Conservation (phyloP, 768 basidiomycete species). For the Kockovaella imperatae region DNA sequence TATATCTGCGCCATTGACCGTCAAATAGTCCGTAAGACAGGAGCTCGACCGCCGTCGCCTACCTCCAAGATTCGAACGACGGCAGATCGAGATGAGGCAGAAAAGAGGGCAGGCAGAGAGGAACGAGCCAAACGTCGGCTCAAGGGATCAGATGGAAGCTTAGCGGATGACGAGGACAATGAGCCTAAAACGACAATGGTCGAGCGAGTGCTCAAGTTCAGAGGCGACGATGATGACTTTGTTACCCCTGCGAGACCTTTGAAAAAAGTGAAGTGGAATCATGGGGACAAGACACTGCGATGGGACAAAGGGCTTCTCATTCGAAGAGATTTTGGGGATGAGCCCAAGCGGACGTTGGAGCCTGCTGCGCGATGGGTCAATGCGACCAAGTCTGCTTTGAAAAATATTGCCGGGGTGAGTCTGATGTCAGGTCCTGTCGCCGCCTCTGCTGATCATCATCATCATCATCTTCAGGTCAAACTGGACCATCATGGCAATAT, state of each 20-base stretch:
- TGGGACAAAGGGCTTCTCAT: conserved; percentile 44
- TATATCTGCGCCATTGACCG: conserved; percentile 43
- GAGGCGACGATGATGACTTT: conserved; percentile 42
- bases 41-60: conserved; percentile 38
- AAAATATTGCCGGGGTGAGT: background rate
- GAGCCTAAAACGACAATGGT: background rate
- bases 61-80: conserved; percentile 39
- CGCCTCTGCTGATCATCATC: background rate
- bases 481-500: conserved; percentile 41
- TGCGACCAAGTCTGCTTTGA: background rate
- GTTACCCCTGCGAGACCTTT: conserved; percentile 29
- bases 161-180: background rate
- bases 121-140: conserved; percentile 27
- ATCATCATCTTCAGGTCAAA: conserved; percentile 26
- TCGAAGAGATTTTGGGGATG: conserved; percentile 26
- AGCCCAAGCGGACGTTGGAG: background rate
- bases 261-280: conserved; percentile 25
- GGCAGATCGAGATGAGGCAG: conserved; percentile 31
- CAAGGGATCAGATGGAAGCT: conserved; percentile 12
- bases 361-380: background rate
- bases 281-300: conserved; percentile 23
- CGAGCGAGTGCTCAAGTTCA: conserved; percentile 12
- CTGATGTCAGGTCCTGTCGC: background rate
- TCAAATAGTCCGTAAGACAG: conserved; percentile 35
- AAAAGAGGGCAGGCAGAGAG: conserved; percentile 25